Conservation (phyloP, 306 rosid genomes). For the Castanea sativa region DNA sequence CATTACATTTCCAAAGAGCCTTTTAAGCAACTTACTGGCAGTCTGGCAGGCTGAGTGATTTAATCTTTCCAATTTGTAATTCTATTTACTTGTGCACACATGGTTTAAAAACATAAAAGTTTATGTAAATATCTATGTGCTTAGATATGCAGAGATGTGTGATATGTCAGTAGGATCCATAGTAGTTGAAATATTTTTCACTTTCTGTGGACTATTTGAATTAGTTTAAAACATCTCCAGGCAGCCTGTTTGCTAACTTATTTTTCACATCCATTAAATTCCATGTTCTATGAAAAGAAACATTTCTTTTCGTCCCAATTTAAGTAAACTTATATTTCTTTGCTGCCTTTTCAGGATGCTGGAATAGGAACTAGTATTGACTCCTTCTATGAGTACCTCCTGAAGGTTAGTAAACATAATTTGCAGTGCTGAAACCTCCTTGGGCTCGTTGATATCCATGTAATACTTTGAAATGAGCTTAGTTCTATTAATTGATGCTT, state of each 20-base stretch:
- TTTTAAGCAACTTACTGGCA: background rate
- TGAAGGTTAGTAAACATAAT: conserved; percentile 66
- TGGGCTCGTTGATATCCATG: background rate
- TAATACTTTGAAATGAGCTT: conserved; percentile 8
- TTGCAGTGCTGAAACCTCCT: conserved; percentile 23
- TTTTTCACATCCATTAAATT: background rate
- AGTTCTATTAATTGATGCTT: background rate
- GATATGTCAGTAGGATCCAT: background rate
- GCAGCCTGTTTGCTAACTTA: background rate
- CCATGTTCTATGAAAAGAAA: background rate
- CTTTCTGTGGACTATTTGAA: background rate
- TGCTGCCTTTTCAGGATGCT: conserved; percentile 73
- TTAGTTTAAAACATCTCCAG: background rate
- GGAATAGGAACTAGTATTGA: conserved; percentile 99
- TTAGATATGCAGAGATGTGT: background rate
- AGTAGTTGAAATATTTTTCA: background rate
- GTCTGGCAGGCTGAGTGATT: background rate
- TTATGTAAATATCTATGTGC: background rate
- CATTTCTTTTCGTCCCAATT: background rate
- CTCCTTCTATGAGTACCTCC: conserved; percentile 91
- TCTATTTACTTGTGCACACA: background rate
- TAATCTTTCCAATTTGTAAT: background rate
- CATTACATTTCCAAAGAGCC: background rate
- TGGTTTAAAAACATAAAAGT: background rate
- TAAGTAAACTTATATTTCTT: conserved; percentile 21